Base-by-base conservation (phyloP, 805 yeast genomes). In the Candida tibetensis region DNA sequence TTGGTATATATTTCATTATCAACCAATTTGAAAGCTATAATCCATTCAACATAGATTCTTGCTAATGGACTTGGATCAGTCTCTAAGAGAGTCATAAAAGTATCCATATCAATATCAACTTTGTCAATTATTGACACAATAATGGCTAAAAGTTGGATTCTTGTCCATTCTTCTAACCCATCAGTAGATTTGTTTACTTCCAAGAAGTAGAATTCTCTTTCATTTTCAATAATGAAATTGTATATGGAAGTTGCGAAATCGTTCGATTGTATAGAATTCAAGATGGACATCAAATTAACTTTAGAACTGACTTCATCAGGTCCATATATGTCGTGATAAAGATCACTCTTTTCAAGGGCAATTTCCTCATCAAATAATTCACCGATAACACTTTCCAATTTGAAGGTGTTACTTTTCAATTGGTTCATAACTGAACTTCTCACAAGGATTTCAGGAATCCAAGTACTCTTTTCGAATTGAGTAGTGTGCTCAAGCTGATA, bases 31-130 rank as follows among this genome's bases (percentile, higher is more conserved):
- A 65, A 59, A 0, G 86, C 74, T 28, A 82, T 58, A 10, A 82
- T 65, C 96, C 96, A 90, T 52, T 90, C 97, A 38, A 85, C 60
- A 50, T 83, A 86, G 2, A 74, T 62, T 40, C 97, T 73, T 4
- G 79, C 85, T 32, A 80, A 63, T 0, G 96, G 96, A 45, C 93
- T 83, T 10, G 86, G 77, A 45, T 91, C 98, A 2, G 64, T 59
- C 10, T 53, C 69, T 5, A 67, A 48, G 21, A 63, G 37, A 1
- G 41, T 33, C 29, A 71, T 64, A 9, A 86, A 62, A 0, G 37
- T 34, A 0, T 57, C 44, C 6, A 76, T 52, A 3, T 40, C 40
- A 2, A 52, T 32, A 4, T 65, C 52, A 2, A 72, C 44, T 2
- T 57, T 49, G 30, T 68, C 72, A 15, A 71, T 41, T 8, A 78